phyloP scores from a whole-genome alignment of 345 rosid species.

The Sisymbrium altissimum region DNA sequence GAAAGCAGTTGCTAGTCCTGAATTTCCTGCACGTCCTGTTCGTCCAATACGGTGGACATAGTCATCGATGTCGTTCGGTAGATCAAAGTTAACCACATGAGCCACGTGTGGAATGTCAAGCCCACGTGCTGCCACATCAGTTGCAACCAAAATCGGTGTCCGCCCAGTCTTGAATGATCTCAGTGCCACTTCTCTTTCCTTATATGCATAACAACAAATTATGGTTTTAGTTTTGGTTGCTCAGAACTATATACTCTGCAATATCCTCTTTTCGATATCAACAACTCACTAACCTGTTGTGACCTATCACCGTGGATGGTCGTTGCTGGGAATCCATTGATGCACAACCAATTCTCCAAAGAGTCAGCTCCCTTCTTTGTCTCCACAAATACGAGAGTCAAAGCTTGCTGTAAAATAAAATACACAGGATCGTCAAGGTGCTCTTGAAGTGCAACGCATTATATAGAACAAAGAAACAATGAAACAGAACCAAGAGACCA shows the following conservation, averaged over 20 bases:
- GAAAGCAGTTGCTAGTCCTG: slow-evolving; percentile 95
- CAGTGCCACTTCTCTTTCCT: slow-evolving; percentile 96
- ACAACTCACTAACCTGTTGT: slow-evolving; percentile 58
- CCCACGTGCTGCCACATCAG: slow-evolving; percentile 80
- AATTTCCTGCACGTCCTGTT: slow-evolving; percentile 94
- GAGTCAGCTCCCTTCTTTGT: slow-evolving; percentile 98
- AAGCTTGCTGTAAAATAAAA: slow-evolving; percentile 67
- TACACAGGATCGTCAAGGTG: background rate
- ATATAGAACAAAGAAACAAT: background rate
- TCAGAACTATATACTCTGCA: background rate
- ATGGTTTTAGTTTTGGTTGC: slow-evolving; percentile 1
- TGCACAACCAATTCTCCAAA: slow-evolving; percentile 84
- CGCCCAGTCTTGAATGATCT: slow-evolving; percentile 86
- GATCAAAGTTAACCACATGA: slow-evolving; percentile 95
- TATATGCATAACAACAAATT: slow-evolving; percentile 19
- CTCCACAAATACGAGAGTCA: slow-evolving; percentile 98
- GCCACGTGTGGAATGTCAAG: slow-evolving; percentile 97
- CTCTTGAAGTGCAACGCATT: slow-evolving; percentile 8
- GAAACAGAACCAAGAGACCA: background rate
- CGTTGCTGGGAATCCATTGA: slow-evolving; percentile 91
- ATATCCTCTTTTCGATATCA: background rate
- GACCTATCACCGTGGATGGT: slow-evolving; percentile 96
- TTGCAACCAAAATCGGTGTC: slow-evolving; percentile 93
- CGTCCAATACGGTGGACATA: slow-evolving; percentile 97
- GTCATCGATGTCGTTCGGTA: slow-evolving; percentile 96